A percentile compares a stretch with the other conserved stretches of the same genome.
phyloP scores from a whole-genome alignment of 495 filamentous ascomycete genomes.

The Aspergillus heteromorphus region DNA sequence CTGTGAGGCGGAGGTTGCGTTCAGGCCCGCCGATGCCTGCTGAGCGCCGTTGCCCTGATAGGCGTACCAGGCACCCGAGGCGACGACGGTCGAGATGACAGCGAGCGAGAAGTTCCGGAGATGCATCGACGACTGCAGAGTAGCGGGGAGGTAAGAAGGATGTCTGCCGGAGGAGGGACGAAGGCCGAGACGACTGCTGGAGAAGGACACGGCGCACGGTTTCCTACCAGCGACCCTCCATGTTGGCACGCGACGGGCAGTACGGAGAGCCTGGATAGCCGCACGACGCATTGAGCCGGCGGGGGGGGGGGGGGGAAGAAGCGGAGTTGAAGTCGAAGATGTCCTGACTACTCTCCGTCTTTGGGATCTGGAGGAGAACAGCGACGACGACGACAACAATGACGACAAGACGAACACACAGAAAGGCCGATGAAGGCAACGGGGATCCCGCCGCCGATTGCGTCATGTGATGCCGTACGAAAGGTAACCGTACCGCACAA shows the following conservation, averaged over 20 bases:
- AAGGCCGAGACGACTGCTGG: conserved; percentile 38
- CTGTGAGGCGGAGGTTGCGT: conserved; percentile 19
- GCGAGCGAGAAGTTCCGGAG: conserved; percentile 58
- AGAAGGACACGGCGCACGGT: conserved; percentile 38
- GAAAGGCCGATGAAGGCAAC: neutral
- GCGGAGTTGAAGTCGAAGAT: neutral
- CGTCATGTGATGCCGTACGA: conserved; percentile 3
- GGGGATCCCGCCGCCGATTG: neutral
- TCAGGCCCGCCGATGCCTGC: conserved; percentile 18
- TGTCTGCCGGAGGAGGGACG: conserved; percentile 40
- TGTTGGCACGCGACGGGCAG: conserved; percentile 52
- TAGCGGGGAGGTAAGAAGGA: conserved; percentile 28
- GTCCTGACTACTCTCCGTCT: conserved; percentile 9
- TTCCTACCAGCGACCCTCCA: conserved; percentile 48
- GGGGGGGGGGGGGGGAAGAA: neutral
- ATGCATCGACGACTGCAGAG: conserved; percentile 56
- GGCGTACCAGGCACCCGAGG: conserved; percentile 61
- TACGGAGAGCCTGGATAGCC: conserved; percentile 55
- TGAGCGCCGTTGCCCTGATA: conserved; percentile 42
- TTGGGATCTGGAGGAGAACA: conserved; percentile 6
- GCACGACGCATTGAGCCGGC: conserved; percentile 57
- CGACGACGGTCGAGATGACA: conserved; percentile 55
- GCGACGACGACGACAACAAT: no score
- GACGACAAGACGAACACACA: neutral
- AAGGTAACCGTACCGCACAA: neutral